Conservation (phyloP, 768 basidiomycete genomes). For the Rhodosporidiobolus sp. region DNA sequence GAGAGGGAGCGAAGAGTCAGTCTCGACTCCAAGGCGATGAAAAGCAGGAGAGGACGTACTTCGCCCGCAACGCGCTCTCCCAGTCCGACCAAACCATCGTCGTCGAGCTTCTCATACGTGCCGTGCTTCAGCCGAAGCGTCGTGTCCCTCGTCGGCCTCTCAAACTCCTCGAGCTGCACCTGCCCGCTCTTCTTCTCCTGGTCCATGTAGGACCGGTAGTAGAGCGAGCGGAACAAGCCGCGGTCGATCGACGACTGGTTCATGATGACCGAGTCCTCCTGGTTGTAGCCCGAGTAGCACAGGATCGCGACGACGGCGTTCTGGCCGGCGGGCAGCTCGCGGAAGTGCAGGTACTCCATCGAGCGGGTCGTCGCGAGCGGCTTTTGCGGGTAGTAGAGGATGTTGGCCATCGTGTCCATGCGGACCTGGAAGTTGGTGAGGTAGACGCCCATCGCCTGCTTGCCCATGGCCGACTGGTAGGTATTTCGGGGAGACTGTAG, state of each 20-base stretch:
- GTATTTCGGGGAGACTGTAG: slow-evolving; percentile 95
- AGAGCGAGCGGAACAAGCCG: slow-evolving; percentile 96
- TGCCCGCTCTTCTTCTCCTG: slow-evolving; percentile 94
- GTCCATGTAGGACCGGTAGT: slow-evolving; percentile 98
- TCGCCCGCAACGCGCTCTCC: slow-evolving; percentile 93
- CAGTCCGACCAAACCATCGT: slow-evolving; percentile 91
- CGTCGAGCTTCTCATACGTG: slow-evolving; percentile 96
- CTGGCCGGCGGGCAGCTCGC: slow-evolving; percentile 94
- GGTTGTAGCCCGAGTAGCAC: slow-evolving; percentile 99
- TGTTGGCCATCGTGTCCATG: slow-evolving; percentile 99
- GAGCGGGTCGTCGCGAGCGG: slow-evolving; percentile 97
- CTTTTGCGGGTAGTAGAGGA: slow-evolving; percentile 98
- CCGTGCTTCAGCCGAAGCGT: slow-evolving; percentile 97
- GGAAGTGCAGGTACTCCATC: slow-evolving; percentile 98
- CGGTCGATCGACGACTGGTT: slow-evolving; percentile 98
- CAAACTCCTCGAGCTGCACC: slow-evolving; percentile 88
- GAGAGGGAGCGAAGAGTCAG: not conserved
- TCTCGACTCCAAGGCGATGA: not conserved
- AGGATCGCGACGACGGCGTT: slow-evolving; percentile 98
- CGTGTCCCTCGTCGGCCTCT: slow-evolving; percentile 87
- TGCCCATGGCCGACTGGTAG: slow-evolving; percentile 99
- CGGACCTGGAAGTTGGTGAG: slow-evolving; percentile 97
- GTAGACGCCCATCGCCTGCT: slow-evolving; percentile 99
- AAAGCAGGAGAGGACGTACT: not conserved
- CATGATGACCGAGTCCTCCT: slow-evolving; percentile 99